A percentile compares a stretch with the other conserved stretches of the same genome.
Evolutionary conservation across 139 green algal genomes (phyloP).

Genomic region (Desmodesmus armatus): DNA sequence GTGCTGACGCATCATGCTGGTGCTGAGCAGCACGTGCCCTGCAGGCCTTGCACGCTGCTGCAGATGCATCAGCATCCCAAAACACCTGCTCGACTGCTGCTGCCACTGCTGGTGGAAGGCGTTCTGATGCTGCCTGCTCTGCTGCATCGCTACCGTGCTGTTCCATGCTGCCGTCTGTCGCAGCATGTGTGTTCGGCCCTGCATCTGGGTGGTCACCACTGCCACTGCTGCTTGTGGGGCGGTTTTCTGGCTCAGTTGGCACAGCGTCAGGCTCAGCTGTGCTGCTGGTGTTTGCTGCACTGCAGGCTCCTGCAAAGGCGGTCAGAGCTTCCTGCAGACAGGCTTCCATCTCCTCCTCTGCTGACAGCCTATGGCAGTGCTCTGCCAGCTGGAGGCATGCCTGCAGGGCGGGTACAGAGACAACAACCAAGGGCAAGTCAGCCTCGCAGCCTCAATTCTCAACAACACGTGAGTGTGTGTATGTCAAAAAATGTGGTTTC

Average conservation of each 20-base stretch:
- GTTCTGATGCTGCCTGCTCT: not conserved
- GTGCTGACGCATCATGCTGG: conserved; percentile 12
- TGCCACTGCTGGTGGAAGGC: too few relatives aligned
- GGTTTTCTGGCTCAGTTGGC: not conserved
- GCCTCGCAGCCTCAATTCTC: too few relatives aligned
- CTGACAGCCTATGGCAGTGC: conserved; percentile 27
- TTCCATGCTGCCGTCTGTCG: not conserved
- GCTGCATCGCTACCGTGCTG: too few relatives aligned
- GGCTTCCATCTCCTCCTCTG: not conserved
- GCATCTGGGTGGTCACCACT: not conserved
- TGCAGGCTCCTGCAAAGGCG: not conserved
- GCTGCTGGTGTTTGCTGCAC: not conserved
- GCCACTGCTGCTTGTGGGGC: conserved; percentile 3
- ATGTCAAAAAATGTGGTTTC: too few relatives aligned
- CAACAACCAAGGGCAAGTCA: too few relatives aligned
- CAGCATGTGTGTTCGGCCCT: too few relatives aligned
- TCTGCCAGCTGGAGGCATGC: conserved; percentile 9
- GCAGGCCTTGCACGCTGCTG: not conserved
- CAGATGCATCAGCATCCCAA: not conserved
- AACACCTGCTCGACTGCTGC: not conserved
- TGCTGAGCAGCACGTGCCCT: conserved; percentile 3
- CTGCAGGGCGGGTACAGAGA: too few relatives aligned
- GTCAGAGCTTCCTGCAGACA: not conserved
- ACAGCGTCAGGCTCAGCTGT: not conserved
- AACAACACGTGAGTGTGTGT: too few relatives aligned